These are phyloP conservation scores for Tricholoma furcatifolium DNA, from an alignment of 768 basidiomycete genomes.

Conservation along the genomic window DNA sequence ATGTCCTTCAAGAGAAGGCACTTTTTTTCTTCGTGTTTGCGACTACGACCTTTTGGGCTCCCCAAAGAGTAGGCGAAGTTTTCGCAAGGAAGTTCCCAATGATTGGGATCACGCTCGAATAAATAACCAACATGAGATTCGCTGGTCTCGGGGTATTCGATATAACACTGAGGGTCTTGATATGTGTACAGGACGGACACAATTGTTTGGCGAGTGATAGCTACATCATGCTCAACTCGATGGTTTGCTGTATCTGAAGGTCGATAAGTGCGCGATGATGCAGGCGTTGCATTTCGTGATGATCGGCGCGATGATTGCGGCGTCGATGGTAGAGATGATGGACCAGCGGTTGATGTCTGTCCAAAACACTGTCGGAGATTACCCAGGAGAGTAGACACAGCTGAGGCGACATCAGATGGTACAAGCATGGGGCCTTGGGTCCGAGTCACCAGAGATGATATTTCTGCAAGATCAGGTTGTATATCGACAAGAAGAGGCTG, in stretches of 20 bases:
- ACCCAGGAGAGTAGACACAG: background rate
- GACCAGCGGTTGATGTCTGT: background rate
- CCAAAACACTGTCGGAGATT: background rate
- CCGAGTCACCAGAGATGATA: too few relatives aligned
- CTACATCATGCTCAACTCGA: background rate
- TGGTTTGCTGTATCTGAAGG: background rate
- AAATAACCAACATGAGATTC: background rate
- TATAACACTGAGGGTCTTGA: background rate
- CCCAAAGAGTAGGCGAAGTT: conserved; percentile 1
- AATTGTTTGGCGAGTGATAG: background rate
- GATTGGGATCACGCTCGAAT: background rate
- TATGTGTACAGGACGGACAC: background rate
- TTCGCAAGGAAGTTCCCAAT: background rate
- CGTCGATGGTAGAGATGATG: background rate
- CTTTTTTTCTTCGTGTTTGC: background rate
- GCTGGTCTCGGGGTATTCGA: conserved; percentile 2
- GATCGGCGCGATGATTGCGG: background rate
- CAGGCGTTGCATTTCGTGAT: too few relatives aligned
- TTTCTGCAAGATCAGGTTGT: too few relatives aligned
- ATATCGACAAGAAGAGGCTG: too few relatives aligned
- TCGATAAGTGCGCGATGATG: background rate
- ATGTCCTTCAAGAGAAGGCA: background rate
- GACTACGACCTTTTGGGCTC: background rate
- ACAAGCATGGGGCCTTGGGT: background rate
- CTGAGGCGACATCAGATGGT: background rate